Evolutionary conservation across 371 early-diverging fungal genomes (phyloP), one percentile per base, ranked within the genome.

Genomic region (Dentiscutata heterogama): DNA sequence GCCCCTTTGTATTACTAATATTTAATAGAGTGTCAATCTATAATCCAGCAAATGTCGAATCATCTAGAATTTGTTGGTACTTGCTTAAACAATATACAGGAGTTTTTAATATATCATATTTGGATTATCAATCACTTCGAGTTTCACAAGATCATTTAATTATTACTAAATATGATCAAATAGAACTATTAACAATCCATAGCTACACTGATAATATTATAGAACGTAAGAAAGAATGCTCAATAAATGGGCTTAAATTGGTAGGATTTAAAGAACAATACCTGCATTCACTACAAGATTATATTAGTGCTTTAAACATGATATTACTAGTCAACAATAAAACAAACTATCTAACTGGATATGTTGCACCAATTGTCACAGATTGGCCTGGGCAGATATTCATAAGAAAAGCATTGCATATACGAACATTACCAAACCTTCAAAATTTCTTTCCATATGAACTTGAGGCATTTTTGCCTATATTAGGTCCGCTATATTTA

Each of bases 381-480:
- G 76, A 76, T 0, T 76, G 76, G 76, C 22, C 76, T 31, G 60
- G 61, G 13, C 61, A 76, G 60, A 20, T 76, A 4, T 76, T 56
- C 14, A 39, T 76, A 22, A 8, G 60, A 22, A 76, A 76, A 46
- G 76, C 76, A 18, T 25, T 76, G 20, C 8, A 67, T 50, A 53
- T 3, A 16, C 3, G 42, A 0, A 51, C n/a, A n/a, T n/a, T n/a
- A n/a, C n/a, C n/a, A n/a, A n/a, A n/a, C n/a, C n/a, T n/a, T n/a
- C n/a, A n/a, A n/a, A n/a, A n/a, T n/a, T n/a, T n/a, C n/a, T n/a
- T n/a, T n/a, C n/a, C n/a, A n/a, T n/a, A n/a, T n/a, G 6, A 16
- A n/a, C 46, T 72, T 50, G 16, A 72, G 13, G 8, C 46, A 1
- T 72, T 72, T 14, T n/a, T 72, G 50, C 53, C 72, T 22, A 50